Evolutionary conservation across 169 alveolate genomes (phyloP).

Genomic region (Plasmodium malariae): DNA sequence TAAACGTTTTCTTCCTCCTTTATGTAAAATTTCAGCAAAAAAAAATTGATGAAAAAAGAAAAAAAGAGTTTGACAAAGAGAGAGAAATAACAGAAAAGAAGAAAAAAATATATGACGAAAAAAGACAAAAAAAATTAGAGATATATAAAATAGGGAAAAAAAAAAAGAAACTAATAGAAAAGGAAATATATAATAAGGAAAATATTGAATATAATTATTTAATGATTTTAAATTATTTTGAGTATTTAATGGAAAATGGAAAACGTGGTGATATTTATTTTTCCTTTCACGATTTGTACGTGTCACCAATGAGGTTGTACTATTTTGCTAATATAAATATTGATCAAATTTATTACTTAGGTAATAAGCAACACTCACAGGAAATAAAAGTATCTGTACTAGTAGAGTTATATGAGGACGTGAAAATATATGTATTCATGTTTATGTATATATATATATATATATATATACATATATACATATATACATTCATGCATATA

Average conservation of each 20-base stretch:
- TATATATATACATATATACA: neutral
- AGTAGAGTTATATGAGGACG: no score
- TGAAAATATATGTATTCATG: no score
- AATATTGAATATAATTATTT: conserved; percentile 71
- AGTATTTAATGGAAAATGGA: conserved; percentile 58
- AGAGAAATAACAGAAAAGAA: conserved; percentile 40
- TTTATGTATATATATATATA: neutral
- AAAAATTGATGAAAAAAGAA: conserved; percentile 59
- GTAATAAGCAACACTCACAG: conserved; percentile 13
- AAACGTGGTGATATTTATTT: conserved; percentile 47
- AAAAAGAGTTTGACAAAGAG: conserved; percentile 62
- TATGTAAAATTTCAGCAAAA: conserved; percentile 25
- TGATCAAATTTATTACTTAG: conserved; percentile 71
- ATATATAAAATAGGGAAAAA: conserved; percentile 57
- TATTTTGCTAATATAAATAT: conserved; percentile 54
- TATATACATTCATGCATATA: neutral
- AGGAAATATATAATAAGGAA: conserved; percentile 48
- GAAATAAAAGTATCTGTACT: no score
- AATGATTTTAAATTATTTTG: conserved; percentile 44
- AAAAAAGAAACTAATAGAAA: conserved; percentile 75
- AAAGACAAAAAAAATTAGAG: conserved; percentile 64
- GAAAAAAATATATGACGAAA: conserved; percentile 76
- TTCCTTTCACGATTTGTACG: conserved; percentile 70
- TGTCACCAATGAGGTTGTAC: conserved; percentile 77
- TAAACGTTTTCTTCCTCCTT: neutral